Evolutionary conservation across 1,284 basidiomycete species (phyloP), one percentile per base, ranked within the genome.

Genomic region (Trichosporon asahii): DNA sequence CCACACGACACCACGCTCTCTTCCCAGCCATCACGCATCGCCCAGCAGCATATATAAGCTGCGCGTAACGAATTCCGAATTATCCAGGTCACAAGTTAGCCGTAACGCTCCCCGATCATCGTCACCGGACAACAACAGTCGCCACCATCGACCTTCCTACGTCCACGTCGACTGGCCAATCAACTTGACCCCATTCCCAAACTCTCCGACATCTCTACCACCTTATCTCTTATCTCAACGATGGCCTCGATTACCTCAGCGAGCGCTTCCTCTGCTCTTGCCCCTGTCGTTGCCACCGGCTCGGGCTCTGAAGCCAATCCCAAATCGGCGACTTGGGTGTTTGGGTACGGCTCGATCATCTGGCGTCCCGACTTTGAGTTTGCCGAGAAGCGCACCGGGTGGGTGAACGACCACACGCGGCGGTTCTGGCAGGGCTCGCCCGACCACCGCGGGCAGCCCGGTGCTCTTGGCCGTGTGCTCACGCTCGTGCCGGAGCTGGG

Each of bases 391-490:
- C 63, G 66, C 3, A 67, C 66, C 0, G 69, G 67, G 8, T 70
- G 83, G 44, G 85, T 94, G 65, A 88, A 91, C 5, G 77, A 80
- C 67, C 74, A 82, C 72, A 81, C 79, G 74, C 73, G 82, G 4
- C 75, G 81, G 5, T 83, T 83, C 69, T 81, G 79, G 31, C 82
- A 83, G 66, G 81, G 80, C 9, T 81, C 79, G 2, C 78, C 79
- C 14, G 82, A 83, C 73, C 82, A 83, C 70, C 74, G 82, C 18
- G 82, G 82, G 49, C 80, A 78, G 27, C 80, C 79, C 9, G 74
- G 75, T 23, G 65, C 72, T 4, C 81, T 81, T 0, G 82, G 82
- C 3, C 69, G 81, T 29, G 82, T 83, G 0, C 79, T 81, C 7
- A 83, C 82, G 4, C 77, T 83, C 11, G 78, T 83, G 8, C 72